Conservation (phyloP, 176 grass and related monocot genomes). For the Triticum dicoccoides region DNA sequence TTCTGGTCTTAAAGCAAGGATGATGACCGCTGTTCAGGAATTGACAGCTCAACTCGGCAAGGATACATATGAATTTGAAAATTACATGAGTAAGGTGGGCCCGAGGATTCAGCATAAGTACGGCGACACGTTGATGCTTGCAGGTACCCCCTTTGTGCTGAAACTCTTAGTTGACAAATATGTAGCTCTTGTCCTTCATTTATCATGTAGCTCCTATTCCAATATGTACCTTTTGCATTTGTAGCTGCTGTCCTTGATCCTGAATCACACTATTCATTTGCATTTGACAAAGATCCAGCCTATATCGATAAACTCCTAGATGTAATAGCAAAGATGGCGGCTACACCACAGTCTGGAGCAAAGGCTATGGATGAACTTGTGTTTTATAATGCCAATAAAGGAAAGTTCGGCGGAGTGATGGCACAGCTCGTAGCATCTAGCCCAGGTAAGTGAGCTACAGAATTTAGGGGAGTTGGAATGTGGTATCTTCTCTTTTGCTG, state of each 20-base stretch:
- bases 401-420: background rate
- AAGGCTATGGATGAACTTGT: background rate
- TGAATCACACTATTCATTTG: background rate
- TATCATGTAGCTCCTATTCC: background rate
- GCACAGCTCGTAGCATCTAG: background rate
- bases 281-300: background rate
- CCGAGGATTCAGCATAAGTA: too few species aligned
- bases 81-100: background rate
- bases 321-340: background rate
- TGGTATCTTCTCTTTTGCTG: background rate
- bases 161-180: background rate
- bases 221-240: background rate
- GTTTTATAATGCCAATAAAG: background rate
- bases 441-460: background rate
- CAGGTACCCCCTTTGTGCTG: background rate
- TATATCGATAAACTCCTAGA: background rate
- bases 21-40: background rate
- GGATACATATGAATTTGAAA: background rate
- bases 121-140: too few species aligned
- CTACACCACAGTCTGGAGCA: background rate
- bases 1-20: background rate
- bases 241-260: background rate
- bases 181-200: background rate
- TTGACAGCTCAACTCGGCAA: background rate
- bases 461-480: background rate